These are phyloP conservation scores for Amanita pallidorosea DNA, from an alignment of 768 basidiomycete genomes.

Conservation along the genomic window DNA sequence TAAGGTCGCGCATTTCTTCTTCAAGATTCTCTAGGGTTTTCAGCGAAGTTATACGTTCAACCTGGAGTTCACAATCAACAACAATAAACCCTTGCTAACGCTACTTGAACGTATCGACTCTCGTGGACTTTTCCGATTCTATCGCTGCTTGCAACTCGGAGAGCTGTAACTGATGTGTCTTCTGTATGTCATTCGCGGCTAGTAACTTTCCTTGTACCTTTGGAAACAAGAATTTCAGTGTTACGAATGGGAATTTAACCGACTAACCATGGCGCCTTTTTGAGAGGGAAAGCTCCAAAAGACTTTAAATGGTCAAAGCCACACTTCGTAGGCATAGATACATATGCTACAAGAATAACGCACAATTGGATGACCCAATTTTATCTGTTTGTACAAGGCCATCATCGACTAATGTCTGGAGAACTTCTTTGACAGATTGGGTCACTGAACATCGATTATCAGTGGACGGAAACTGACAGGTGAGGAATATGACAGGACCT, in stretches of 20 bases:
- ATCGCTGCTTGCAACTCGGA: slow-evolving; percentile 36
- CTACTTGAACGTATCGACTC: slow-evolving; percentile 47
- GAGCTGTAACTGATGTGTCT: slow-evolving; percentile 32
- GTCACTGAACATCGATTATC: slow-evolving; percentile 40
- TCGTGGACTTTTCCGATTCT: slow-evolving; percentile 37
- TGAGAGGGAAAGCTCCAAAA: slow-evolving; percentile 97
- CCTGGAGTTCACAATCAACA: slow-evolving; percentile 26
- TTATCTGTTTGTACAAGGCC: slow-evolving; percentile 82
- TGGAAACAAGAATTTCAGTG: slow-evolving; percentile 1
- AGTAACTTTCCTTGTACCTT: slow-evolving; percentile 53
- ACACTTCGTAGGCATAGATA: slow-evolving; percentile 14
- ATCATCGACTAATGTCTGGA: slow-evolving; percentile 82
- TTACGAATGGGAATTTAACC: neutral
- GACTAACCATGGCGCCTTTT: slow-evolving; percentile 58
- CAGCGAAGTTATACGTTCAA: slow-evolving; percentile 42
- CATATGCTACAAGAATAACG: slow-evolving; percentile 16
- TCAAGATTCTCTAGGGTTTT: slow-evolving; percentile 35
- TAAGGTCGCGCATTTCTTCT: slow-evolving; percentile 38
- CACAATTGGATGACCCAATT: slow-evolving; percentile 92
- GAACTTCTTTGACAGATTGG: slow-evolving; percentile 86
- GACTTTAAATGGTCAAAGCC: slow-evolving; percentile 32
- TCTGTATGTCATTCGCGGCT: slow-evolving; percentile 35
- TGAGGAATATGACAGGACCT: slow-evolving; percentile 30
- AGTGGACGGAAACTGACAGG: neutral
- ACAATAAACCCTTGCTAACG: neutral